Evolutionary conservation across 2,329 filamentous ascomycete genomes (phyloP), one percentile per base, ranked within the genome.

Genomic region (Leptographium wingfieldii): DNA sequence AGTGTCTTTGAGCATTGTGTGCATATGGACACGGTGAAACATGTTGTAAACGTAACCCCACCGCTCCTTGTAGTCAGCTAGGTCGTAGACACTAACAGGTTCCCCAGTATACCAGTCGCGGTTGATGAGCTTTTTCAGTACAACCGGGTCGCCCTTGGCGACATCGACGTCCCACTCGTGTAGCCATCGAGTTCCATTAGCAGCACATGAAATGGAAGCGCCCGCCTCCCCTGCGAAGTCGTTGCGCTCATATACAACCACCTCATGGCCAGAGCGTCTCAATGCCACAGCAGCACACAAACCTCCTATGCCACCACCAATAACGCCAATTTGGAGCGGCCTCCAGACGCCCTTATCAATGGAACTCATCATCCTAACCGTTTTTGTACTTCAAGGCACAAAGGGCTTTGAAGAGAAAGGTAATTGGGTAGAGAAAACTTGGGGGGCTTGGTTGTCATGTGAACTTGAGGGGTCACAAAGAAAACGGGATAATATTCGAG

Each of bases 1-100:
- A 56, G 75, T 73, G 25, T 85, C 81, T 72, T 79, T 84, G 29
- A 87, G 69, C 83, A 87, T 86, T 7, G 73, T 68, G 65, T 87
- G 85, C 84, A 87, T 87, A 63, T 86, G 78, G 66, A 85, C 81
- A 0, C 84, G 75, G 66, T 87, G 84, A 65, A 87, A 87, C 82
- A 86, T 86, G 69, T 63, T 59, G 56, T 62, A 64, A 35, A 59
- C 56, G n/a, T 62, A 43, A 6, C 61, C 61, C 59, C 61, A 64
- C 6, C 60, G 61, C 71, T 82, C 68, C 69, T 87, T 79, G 60
- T 88, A 88, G 66, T 87, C 84, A 12, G 73, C 77, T 22, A 88
- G 70, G 65, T 81, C 78, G 65, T 85, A 87, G 0, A 84, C 80
- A 64, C 79, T 86, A 29, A 83, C 77, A 0, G 81, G 79, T 70